Evolutionary conservation across 2,329 filamentous ascomycete species (phyloP), one percentile per base, ranked within the genome.

Genomic region (Zarea fungicola): DNA sequence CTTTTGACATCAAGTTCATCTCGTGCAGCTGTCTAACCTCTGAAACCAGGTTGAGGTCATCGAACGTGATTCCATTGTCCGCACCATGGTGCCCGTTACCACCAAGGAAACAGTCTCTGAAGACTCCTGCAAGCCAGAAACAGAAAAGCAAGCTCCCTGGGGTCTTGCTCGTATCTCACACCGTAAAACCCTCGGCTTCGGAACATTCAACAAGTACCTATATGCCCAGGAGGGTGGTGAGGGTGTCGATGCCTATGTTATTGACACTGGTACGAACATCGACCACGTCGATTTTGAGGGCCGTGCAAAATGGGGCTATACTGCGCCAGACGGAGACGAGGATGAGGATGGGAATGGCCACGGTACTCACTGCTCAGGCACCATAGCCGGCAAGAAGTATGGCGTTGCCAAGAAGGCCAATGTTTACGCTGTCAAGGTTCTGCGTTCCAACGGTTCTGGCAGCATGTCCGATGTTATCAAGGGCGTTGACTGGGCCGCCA

Each of bases 331-430:
- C 41, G 84, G 84, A 54, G 91, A 99, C 65, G 84, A 79, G 43
- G 93, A 99, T 65, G 78, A 81, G 60, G 93, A 99, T 73, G 93
- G 93, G 69, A 99, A 99, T 63, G 93, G 93, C 54, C 93, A 99
- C 77, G 93, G 93, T 62, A 99, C 93, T 63, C 93, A 99, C 80
- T 99, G 93, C 84, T 97, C 93, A 56, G 93, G 93, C 61, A 99
- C 95, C 55, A 85, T 99, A 62, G 93, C 88, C 57, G 93, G 95
- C 67, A 95, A 93, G 83, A 96, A 96, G 78, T 99, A 96, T 67
- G 93, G 93, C 81, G 93, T 99, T 56, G 92, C 93, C 68, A 99
- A 99, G 85, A 96, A 97, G 83, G 93, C 95, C 65, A 84, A 89
- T 61, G 78, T 99, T 69, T 91, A 95, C 65, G 93, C 93, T 57